phyloP scores from a whole-genome alignment of 176 grass and related monocot genomes.

The Eleusine indica region DNA sequence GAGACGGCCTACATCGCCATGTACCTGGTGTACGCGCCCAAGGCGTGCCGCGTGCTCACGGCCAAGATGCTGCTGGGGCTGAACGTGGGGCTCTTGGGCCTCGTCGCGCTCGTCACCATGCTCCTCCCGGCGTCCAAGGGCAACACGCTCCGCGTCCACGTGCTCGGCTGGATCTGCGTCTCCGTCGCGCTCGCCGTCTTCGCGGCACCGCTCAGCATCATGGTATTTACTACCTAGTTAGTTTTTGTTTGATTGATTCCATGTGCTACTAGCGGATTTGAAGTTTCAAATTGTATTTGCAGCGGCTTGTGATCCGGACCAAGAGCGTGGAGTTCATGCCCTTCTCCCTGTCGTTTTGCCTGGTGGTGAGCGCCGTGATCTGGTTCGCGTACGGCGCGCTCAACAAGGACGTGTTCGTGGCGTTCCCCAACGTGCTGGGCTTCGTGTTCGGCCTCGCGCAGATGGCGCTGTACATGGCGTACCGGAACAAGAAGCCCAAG shows the following conservation, averaged over 20 bases:
- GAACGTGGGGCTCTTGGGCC: constrained; percentile 74
- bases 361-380: constrained; percentile 78
- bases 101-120: constrained; percentile 65
- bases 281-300: neutral
- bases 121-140: constrained; percentile 32
- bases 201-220: constrained; percentile 85
- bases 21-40: constrained; percentile 73
- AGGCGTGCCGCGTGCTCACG: constrained; percentile 51
- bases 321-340: constrained; percentile 99
- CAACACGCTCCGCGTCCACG: constrained; percentile 40
- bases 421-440: constrained; percentile 77
- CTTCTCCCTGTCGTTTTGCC: constrained; percentile 80
- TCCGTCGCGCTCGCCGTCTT: constrained; percentile 74
- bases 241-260: neutral
- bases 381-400: constrained; percentile 90
- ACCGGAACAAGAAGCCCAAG: constrained; percentile 41
- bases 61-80: constrained; percentile 61
- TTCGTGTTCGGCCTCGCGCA: constrained; percentile 81
- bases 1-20: constrained; percentile 64
- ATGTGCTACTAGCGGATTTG: no score
- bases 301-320: constrained; percentile 87
- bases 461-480: constrained; percentile 80
- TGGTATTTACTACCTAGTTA: constrained; percentile 40
- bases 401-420: constrained; percentile 77
- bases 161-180: constrained; percentile 88